Evolutionary conservation across 2,329 filamentous ascomycete species (phyloP).

Genomic region (Aureobasidium sp.): DNA sequence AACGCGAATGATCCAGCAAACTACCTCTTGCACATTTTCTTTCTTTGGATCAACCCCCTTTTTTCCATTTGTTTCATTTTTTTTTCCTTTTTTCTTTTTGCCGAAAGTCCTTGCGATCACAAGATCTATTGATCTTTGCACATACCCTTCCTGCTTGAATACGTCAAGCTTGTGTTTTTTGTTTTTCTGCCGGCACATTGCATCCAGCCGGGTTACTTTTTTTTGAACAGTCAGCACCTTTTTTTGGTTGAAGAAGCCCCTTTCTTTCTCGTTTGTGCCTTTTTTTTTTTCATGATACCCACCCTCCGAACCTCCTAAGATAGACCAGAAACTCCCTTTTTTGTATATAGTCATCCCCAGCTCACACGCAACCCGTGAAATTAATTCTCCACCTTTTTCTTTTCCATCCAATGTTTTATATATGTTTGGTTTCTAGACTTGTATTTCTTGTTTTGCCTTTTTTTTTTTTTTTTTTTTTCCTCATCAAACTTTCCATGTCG

Average conservation of each 20-base stretch:
- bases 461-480: too few relatives aligned
- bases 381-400: too few relatives aligned
- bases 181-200: neutral
- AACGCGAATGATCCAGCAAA: conserved; percentile 16
- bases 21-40: neutral
- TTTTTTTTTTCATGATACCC: neutral
- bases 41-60: neutral
- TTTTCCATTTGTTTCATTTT: neutral
- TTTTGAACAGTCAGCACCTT: neutral
- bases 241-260: neutral
- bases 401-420: too few relatives aligned
- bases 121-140: neutral
- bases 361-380: too few relatives aligned
- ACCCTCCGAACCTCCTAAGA: neutral
- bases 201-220: neutral
- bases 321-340: neutral
- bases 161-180: neutral
- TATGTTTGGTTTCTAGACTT: too few relatives aligned
- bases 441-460: too few relatives aligned
- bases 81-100: neutral
- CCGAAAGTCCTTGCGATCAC: neutral
- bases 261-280: neutral
- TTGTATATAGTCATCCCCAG: neutral
- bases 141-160: neutral
- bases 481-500: too few relatives aligned